phyloP scores from a whole-genome alignment of 352 stramenopile genomes.

The Phytophthora podocarpi region DNA sequence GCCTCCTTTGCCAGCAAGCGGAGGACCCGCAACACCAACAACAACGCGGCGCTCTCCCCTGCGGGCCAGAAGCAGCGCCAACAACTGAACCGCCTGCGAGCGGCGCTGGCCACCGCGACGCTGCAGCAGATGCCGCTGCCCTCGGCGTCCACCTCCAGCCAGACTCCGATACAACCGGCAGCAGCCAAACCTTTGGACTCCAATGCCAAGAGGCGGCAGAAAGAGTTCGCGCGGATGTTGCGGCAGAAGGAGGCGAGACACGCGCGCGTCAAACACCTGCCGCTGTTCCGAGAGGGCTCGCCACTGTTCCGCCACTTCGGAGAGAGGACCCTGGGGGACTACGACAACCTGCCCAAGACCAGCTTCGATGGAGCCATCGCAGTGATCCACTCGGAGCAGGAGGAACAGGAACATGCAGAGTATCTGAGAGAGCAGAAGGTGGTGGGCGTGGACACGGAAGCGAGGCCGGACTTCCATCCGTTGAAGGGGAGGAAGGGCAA shows the following conservation, averaged over 20 bases:
- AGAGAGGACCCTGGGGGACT: slow-evolving; percentile 52
- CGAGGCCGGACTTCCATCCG: slow-evolving; percentile 60
- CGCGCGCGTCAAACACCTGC: slow-evolving; percentile 62
- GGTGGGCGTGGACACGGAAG: slow-evolving; percentile 80
- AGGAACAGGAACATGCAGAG: slow-evolving; percentile 52
- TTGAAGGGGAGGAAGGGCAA: slow-evolving; percentile 57
- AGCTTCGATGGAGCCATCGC: slow-evolving; percentile 60
- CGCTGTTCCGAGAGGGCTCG: slow-evolving; percentile 71
- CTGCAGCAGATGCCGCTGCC: slow-evolving; percentile 17
- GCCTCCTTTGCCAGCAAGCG: slow-evolving; percentile 48
- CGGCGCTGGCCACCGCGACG: slow-evolving; percentile 34
- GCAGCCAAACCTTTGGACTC: background rate
- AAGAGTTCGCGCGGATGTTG: slow-evolving; percentile 62
- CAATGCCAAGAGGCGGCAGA: slow-evolving; percentile 13
- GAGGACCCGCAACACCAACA: slow-evolving; percentile 22
- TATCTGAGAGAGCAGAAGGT: slow-evolving; percentile 66
- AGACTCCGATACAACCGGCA: background rate
- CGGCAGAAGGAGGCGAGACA: slow-evolving; percentile 56
- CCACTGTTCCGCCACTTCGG: slow-evolving; percentile 54
- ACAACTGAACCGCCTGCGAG: slow-evolving; percentile 47
- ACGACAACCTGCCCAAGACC: slow-evolving; percentile 51
- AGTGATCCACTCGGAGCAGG: slow-evolving; percentile 65
- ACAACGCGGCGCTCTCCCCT: slow-evolving; percentile 22
- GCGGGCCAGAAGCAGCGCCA: slow-evolving; percentile 49
- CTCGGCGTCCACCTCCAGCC: background rate